Evolutionary conservation across 164 flowering plant species (phyloP), one percentile per base, ranked within the genome.

Genomic region (Liquidambar formosana): DNA sequence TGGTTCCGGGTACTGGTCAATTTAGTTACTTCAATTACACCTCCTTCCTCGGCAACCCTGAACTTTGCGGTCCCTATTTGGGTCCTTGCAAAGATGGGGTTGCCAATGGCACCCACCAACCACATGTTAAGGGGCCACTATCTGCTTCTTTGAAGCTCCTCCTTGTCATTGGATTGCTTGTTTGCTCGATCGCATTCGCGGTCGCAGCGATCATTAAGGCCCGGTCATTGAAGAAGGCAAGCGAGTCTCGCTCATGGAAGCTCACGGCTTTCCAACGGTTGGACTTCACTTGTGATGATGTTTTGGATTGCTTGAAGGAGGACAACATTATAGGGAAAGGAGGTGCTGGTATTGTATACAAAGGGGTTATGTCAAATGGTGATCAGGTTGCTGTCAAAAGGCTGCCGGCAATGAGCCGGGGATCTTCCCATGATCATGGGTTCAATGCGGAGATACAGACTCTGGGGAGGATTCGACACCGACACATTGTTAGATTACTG

Each of bases 381-480:
- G 97, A 90, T 26, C 83, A 76, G 2, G 96, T 96, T 10, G 97
- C 98, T 13, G 96, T 96, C n/a, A 95, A 95, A 59, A 73, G 97
- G 73, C 82, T 95, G 3, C 92, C 98, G 2, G 96, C 77, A 1
- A 90, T 95, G 96, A 90, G 89, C 79, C 85, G 97, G 5, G 97
- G 97, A 0, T 93, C 97, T 1, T 78, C 95, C 21, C 98, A 93
- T 68, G 99, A 95, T 64, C 99, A 93, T 63, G 98, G 98, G 0
- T 96, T 96, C 84, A 90, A 89, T 61, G 99, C 98, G 0, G 99
- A 93, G 85, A 93, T 96, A 45, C 97, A 96, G 81, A 96, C 96
- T 14, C 76, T 96, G 33, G 99, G 98, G 28, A 79, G 92, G 74
- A 96, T 96, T 19, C 77, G 98, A 44, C 99, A 96, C 78, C 82